These are phyloP conservation scores for Aspergillus udagawae DNA, from an alignment of 2,329 filamentous ascomycete genomes.

Conservation along the genomic window DNA sequence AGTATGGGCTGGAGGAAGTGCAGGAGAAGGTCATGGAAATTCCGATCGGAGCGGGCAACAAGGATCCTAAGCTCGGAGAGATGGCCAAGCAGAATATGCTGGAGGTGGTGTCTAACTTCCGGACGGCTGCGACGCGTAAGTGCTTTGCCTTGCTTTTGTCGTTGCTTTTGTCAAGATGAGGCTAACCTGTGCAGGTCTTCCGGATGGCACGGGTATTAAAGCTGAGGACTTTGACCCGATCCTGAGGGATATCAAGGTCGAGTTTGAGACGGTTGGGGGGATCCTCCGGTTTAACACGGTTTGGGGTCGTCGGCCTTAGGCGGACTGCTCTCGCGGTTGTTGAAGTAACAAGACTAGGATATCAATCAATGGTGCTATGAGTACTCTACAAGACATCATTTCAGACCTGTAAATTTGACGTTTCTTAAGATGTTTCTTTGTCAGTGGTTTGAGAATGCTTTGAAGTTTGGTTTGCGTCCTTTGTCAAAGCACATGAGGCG, in stretches of 20 bases:
- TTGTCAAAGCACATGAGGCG: too few relatives aligned
- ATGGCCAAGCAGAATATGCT: not conserved
- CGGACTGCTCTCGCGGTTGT: too few relatives aligned
- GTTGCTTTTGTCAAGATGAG: not conserved
- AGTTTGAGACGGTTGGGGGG: not conserved
- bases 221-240: not conserved
- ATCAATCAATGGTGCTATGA: too few relatives aligned
- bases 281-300: not conserved
- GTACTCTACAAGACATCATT: too few relatives aligned
- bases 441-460: too few relatives aligned
- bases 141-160: not conserved
- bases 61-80: not conserved
- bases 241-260: not conserved
- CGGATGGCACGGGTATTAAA: not conserved
- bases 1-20: not conserved
- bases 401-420: too few relatives aligned
- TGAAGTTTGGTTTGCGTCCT: too few relatives aligned
- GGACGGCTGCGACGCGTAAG: not conserved
- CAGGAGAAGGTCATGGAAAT: not conserved
- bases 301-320: not conserved
- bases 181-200: not conserved
- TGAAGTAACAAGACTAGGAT: too few relatives aligned
- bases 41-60: not conserved
- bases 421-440: too few relatives aligned
- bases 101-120: not conserved